Percentiles rank a stretch among this genome's conserved stretches.
phyloP scores from a whole-genome alignment of 1,284 basidiomycete genomes.

The Austroboletus olivaceoglutinosus region DNA sequence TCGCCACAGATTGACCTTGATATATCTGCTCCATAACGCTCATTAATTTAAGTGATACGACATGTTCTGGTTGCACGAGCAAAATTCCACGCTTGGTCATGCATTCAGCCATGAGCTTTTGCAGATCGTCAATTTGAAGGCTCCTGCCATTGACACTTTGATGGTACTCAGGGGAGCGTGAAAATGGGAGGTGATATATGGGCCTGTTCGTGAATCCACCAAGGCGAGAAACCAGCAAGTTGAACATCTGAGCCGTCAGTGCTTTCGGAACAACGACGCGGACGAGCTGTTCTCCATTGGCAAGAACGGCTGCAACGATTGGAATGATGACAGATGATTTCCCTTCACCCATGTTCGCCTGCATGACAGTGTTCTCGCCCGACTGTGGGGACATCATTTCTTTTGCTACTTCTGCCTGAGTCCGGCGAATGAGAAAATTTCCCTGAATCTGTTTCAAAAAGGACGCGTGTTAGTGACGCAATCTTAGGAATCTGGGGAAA shows the following conservation, averaged over 20 bases:
- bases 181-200: constrained; percentile 50
- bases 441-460: constrained; percentile 37
- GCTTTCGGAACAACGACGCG: constrained; percentile 25
- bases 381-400: constrained; percentile 46
- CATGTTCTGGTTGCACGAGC: no score
- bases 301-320: constrained; percentile 39
- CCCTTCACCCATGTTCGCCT: constrained; percentile 20
- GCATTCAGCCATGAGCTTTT: no score
- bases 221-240: constrained; percentile 44
- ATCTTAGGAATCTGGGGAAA: no score
- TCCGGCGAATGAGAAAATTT: constrained; percentile 13
- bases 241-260: constrained; percentile 46
- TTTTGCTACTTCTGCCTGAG: constrained; percentile 40
- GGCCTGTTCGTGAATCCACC: constrained; percentile 43
- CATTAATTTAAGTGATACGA: no score
- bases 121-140: no score
- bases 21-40: no score
- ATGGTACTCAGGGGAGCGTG: constrained; percentile 24
- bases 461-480: no score
- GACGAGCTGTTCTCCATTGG: constrained; percentile 42
- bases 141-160: no score
- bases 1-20: no score
- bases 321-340: constrained; percentile 31
- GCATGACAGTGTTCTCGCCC: constrained; percentile 38
- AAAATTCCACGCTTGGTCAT: no score